These are phyloP conservation scores for Sugiyamaella americana DNA, from an alignment of 805 yeast species.

Conservation along the genomic window DNA sequence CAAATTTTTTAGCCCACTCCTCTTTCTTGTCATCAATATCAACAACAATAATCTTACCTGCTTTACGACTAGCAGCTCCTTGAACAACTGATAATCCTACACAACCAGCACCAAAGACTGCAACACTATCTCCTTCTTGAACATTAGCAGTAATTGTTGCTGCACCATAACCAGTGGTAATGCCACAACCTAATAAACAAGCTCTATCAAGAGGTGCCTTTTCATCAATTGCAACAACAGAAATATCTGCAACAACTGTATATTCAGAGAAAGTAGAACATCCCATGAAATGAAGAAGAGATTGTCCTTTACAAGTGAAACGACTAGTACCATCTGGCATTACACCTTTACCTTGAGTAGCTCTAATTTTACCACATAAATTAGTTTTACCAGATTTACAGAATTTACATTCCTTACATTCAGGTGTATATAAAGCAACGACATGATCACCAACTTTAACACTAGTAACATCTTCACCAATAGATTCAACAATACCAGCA, in stretches of 20 bases:
- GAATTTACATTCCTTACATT: constrained; percentile 91
- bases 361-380: constrained; percentile 91
- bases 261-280: constrained; percentile 95
- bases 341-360: constrained; percentile 96
- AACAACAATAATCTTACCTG: constrained; percentile 70
- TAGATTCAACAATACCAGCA: constrained; percentile 91
- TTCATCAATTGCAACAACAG: constrained; percentile 86
- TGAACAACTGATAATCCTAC: constrained; percentile 95
- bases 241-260: constrained; percentile 96
- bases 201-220: constrained; percentile 79
- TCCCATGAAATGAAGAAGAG: constrained; percentile 92
- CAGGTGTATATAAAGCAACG: constrained; percentile 92
- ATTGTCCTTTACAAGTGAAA: constrained; percentile 70
- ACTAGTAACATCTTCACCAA: constrained; percentile 88
- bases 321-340: constrained; percentile 98
- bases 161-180: constrained; percentile 98
- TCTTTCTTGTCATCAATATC: constrained; percentile 82
- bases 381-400: constrained; percentile 94
- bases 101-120: constrained; percentile 96
- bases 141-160: constrained; percentile 92
- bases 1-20: constrained; percentile 81
- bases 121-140: constrained; percentile 85
- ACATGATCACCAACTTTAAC: constrained; percentile 94
- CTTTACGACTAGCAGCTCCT: constrained; percentile 83
- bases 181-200: constrained; percentile 95